Evolutionary conservation across 768 basidiomycete species (phyloP), one percentile per base, ranked within the genome.

Genomic region (Piloderma croceum): DNA sequence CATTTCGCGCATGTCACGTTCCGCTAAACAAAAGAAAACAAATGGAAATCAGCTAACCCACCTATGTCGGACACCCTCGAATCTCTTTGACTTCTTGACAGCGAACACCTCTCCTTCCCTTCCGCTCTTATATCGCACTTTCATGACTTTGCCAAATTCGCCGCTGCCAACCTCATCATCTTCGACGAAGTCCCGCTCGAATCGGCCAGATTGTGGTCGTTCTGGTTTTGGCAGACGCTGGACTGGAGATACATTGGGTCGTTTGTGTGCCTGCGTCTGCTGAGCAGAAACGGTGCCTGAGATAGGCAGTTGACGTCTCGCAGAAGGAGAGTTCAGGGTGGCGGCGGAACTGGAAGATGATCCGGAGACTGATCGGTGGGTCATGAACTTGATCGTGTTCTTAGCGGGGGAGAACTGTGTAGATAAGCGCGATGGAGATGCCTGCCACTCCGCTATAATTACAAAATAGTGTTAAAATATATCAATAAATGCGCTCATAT

Each of bases 71-170:
- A 75, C 76, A 20, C 94, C 94, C 54, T 91, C 87, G 51, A 96
- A 93, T 23, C 79, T 75, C 66, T 93, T 92, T 22, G 90, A 93
- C 59, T 88, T 86, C 72, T 99, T 99, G 54, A 99, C 79, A 7
- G 94, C 94, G 59, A 74, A 93, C 24, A 89, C 62, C 35, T 65
- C 63, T 24, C 59, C 53, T 25, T 75, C 67, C 45, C 71, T 64
- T 45, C 65, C 69, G 29, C 72, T 69, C 65, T 90, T 89, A 57
- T 70, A 68, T 41, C 74, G 76, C 31, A 83, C 89, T 63, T 86
- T 89, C 65, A 90, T 84, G 15, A 91, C 94, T 53, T 84, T 84
- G 19, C 92, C 92, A 62, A 97, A 98, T 57, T 90, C 90, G 11
- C 94, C 94, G 38, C 81, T 83, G 5, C 94, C 94, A 9, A 97